Evolutionary conservation across 2,329 filamentous ascomycete species (phyloP).

Genomic region (Aaosphaeria pasadenensis): DNA sequence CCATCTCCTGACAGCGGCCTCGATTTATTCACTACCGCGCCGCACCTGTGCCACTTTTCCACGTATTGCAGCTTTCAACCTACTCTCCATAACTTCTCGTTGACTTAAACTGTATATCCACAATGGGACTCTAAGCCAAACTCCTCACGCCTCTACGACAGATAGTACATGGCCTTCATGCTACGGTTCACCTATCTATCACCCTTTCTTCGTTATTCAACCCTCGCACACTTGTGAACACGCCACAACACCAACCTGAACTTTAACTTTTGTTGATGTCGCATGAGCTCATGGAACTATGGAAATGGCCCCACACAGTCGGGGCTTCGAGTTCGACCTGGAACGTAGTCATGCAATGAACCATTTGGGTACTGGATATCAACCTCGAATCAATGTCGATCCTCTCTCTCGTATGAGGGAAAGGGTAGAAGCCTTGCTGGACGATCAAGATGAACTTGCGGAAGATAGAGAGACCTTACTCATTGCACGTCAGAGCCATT

Average conservation of each 20-base stretch:
- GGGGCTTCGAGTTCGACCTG: neutral
- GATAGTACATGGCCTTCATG: no score
- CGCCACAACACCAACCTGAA: neutral
- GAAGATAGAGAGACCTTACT: conserved; percentile 5
- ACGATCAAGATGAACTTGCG: neutral
- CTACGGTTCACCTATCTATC: no score
- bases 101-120: no score
- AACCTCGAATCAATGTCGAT: neutral
- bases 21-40: no score
- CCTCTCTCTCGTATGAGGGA: neutral
- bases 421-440: neutral
- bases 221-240: neutral
- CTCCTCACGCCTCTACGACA: no score
- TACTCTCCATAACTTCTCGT: no score
- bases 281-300: neutral
- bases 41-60: no score
- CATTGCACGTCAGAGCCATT: conserved; percentile 8
- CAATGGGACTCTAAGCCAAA: no score
- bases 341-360: neutral
- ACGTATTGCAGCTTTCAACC: no score
- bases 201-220: neutral
- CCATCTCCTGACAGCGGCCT: no score
- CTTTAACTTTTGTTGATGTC: neutral
- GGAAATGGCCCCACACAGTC: neutral
- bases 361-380: no score